Base-by-base conservation (phyloP, 768 basidiomycete species). In the Saitozyma podzolica region DNA sequence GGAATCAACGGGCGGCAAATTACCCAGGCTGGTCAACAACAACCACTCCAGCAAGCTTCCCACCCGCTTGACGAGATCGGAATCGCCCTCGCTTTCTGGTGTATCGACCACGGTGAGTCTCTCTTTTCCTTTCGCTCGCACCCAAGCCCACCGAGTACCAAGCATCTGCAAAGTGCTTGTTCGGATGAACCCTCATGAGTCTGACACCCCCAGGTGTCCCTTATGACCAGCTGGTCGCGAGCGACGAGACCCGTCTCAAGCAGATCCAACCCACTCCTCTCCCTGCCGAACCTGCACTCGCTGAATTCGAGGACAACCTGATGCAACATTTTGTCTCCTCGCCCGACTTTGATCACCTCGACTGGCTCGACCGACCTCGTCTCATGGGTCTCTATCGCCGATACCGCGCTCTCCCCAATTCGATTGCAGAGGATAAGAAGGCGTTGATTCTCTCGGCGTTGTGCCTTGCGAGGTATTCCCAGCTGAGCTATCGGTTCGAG, bases 341-440 rank as follows among this genome's bases (percentile, higher is more conserved):
- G 17, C 48, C 60, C 40, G 54, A 50, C 11, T 39, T 62, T 14
- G 56, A 61, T 29, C 29, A 40, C 17, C 48, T 61, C 8, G 50
- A 59, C 40, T 54, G 51, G 9, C 40, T 66, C 42, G 48, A 56
- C 14, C n/a, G 29, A 57, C 37, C 61, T 6, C 56, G 61, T 14
- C 56, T 66, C 8, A 43, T 54, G 8, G 52, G 55, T 29, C 50
- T 66, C 1, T 57, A 66, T 48, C 16, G 17, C 3, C 59, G 65
- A 13, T 66, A 62, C 53, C 43, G 56, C 20, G 57, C 56, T 6
- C 40, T 62, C 8, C 65, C 65, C 41, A 50, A 20, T 16, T 39
- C 61, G n/a, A 45, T 66, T 19, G 55, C 56, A 6, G 61, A 62
- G 11, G 65, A 66, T 47, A 60, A 66, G 29, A 62, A 14, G 14